Evolutionary conservation across 225 moss, liverwort and hornwort species (phyloP).

Genomic region (Takakia lepidozioides): DNA sequence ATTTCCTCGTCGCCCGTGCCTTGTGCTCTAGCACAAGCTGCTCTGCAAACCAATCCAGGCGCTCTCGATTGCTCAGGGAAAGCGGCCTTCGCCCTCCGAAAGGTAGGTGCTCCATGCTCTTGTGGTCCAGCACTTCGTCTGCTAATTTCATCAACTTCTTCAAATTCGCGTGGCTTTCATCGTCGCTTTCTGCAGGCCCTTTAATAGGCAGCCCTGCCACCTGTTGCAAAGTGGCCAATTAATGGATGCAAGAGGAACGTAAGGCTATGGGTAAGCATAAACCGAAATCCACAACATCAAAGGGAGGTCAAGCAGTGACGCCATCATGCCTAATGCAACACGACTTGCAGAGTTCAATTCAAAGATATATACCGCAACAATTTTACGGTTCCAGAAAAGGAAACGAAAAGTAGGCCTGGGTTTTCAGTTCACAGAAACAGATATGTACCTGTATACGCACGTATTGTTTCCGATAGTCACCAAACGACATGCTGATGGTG

Average conservation of each 20-base stretch:
- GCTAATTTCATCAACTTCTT: conserved; percentile 60
- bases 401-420: too few species aligned
- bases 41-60: conserved; percentile 93
- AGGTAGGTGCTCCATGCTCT: conserved; percentile 87
- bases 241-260: too few species aligned
- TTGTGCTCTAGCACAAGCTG: conserved; percentile 77
- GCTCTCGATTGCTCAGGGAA: conserved; percentile 50
- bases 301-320: too few species aligned
- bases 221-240: conserved; percentile 8
- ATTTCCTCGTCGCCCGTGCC: conserved; percentile 43
- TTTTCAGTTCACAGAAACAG: too few species aligned
- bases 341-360: too few species aligned
- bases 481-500: conserved; percentile 84
- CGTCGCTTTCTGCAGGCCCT: conserved; percentile 43
- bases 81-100: conserved; percentile 77
- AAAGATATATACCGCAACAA: too few species aligned
- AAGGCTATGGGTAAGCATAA: too few species aligned
- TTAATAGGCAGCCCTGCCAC: conserved; percentile 75
- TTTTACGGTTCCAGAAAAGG: too few species aligned
- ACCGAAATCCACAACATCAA: too few species aligned
- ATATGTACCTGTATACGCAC: conserved; percentile 68
- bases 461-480: conserved; percentile 66
- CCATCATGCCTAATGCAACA: too few species aligned
- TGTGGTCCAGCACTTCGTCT: conserved; percentile 51
- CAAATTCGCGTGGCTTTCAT: conserved; percentile 32